phyloP scores from a whole-genome alignment of 805 yeast genomes.

The Blastobotrys parvus region DNA sequence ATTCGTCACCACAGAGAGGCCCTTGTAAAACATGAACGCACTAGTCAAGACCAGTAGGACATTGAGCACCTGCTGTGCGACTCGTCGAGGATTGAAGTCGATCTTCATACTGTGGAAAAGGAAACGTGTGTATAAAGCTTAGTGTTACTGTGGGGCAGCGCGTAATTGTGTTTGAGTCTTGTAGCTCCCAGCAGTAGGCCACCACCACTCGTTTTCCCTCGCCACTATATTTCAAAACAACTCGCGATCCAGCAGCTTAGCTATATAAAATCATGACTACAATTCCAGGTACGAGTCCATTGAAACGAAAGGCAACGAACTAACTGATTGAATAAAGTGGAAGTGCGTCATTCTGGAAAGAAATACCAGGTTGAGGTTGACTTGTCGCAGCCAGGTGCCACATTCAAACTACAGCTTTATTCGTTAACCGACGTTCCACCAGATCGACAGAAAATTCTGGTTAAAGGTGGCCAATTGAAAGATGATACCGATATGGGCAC shows the following conservation, averaged over 20 bases:
- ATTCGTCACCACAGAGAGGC: constrained; percentile 64
- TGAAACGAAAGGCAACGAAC: not conserved
- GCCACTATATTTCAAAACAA: too few relatives aligned
- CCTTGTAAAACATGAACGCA: constrained; percentile 89
- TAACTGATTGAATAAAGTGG: constrained; percentile 21
- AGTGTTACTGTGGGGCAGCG: too few relatives aligned
- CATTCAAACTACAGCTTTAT: constrained; percentile 61
- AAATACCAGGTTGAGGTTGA: constrained; percentile 49
- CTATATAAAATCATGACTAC: constrained; percentile 1
- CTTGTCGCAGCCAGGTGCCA: constrained; percentile 46
- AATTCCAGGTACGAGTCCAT: not conserved
- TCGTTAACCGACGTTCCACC: constrained; percentile 76
- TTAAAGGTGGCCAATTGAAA: constrained; percentile 79
- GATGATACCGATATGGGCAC: constrained; percentile 53
- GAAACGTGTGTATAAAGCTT: too few relatives aligned
- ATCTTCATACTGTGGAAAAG: constrained; percentile 4
- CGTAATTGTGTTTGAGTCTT: too few relatives aligned
- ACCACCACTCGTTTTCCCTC: too few relatives aligned
- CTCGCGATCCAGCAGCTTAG: too few relatives aligned
- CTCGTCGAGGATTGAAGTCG: not conserved
- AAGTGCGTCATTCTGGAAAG: constrained; percentile 63
- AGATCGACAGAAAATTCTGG: constrained; percentile 80
- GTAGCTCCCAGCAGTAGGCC: too few relatives aligned
- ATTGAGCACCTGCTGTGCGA: constrained; percentile 40
- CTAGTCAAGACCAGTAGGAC: constrained; percentile 76